Evolutionary conservation across 2,329 filamentous ascomycete species (phyloP).

Genomic region (Sclerotinia borealis): DNA sequence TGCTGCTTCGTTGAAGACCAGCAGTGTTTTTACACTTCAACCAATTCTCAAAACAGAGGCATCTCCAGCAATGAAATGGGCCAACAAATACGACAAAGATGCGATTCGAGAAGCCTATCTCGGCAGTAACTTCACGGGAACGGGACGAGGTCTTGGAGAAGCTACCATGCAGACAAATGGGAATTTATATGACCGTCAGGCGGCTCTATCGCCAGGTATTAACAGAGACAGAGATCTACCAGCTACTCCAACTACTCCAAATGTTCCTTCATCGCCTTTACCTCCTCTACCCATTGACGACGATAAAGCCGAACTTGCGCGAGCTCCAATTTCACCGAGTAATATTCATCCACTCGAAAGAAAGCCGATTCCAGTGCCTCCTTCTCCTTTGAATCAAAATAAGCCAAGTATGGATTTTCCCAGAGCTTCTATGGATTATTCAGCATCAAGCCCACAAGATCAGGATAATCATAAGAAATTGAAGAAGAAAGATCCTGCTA

Average conservation of each 20-base stretch:
- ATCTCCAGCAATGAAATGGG: conserved; percentile 94
- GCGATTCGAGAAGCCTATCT: conserved; percentile 82
- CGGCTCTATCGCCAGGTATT: conserved; percentile 16
- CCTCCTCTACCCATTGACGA: conserved; percentile 17
- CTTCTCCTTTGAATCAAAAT: conserved; percentile 14
- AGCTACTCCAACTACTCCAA: conserved; percentile 36
- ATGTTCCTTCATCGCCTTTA: conserved; percentile 14
- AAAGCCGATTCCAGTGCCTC: conserved; percentile 14
- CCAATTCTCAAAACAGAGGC: conserved; percentile 79
- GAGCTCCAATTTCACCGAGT: conserved; percentile 21
- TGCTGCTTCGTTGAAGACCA: conserved; percentile 65
- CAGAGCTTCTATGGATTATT: conserved; percentile 24
- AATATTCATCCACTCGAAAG: conserved; percentile 17
- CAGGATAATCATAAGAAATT: conserved; percentile 46
- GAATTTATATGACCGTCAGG: conserved; percentile 21
- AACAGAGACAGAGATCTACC: conserved; percentile 26
- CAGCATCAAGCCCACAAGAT: conserved; percentile 38
- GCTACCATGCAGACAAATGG: conserved; percentile 41
- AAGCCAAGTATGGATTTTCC: conserved; percentile 21
- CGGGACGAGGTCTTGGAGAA: conserved; percentile 58
- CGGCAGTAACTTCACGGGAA: conserved; percentile 64
- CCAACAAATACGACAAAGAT: conserved; percentile 88
- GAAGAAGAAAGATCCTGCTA: conserved; percentile 41
- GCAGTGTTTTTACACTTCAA: conserved; percentile 83
- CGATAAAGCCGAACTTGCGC: conserved; percentile 34